Conservation (phyloP, 768 basidiomycete genomes). For the Russula foetens region DNA sequence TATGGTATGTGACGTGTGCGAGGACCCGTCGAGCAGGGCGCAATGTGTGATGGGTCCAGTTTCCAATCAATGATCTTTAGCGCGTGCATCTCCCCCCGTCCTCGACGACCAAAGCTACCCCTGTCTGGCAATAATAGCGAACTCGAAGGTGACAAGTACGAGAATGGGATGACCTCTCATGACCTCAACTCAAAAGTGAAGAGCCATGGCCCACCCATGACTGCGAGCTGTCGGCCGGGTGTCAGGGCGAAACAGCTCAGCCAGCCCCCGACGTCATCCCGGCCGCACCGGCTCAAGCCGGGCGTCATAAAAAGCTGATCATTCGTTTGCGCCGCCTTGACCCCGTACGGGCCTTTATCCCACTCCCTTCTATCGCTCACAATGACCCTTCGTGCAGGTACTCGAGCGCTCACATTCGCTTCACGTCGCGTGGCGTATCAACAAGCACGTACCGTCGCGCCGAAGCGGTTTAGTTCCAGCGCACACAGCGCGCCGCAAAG, state of each 20-base stretch:
- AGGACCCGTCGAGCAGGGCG: not conserved
- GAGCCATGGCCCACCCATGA: no score
- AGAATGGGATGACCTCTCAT: no score
- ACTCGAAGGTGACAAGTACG: no score
- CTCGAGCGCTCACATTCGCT: slow-evolving; percentile 3
- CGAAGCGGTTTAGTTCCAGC: slow-evolving; percentile 10
- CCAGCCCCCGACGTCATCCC: slow-evolving; percentile 1
- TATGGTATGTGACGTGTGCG: not conserved
- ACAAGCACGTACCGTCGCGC: not conserved
- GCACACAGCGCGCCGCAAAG: slow-evolving; percentile 4
- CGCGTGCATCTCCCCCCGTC: not conserved
- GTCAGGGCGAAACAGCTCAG: no score
- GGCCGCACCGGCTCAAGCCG: slow-evolving; percentile 2
- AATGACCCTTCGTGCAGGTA: slow-evolving; percentile 11
- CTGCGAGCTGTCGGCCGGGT: no score
- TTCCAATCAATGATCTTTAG: not conserved
- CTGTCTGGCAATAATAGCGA: no score
- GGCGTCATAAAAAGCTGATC: not conserved
- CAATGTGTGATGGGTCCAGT: not conserved
- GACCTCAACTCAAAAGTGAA: no score
- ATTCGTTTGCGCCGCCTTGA: not conserved
- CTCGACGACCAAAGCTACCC: not conserved
- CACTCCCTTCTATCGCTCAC: not conserved
- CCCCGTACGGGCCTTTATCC: not conserved
- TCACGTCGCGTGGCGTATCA: slow-evolving; percentile 4